Conservation (phyloP, 164 flowering plant genomes). For the Macadamia tetraphylla region DNA sequence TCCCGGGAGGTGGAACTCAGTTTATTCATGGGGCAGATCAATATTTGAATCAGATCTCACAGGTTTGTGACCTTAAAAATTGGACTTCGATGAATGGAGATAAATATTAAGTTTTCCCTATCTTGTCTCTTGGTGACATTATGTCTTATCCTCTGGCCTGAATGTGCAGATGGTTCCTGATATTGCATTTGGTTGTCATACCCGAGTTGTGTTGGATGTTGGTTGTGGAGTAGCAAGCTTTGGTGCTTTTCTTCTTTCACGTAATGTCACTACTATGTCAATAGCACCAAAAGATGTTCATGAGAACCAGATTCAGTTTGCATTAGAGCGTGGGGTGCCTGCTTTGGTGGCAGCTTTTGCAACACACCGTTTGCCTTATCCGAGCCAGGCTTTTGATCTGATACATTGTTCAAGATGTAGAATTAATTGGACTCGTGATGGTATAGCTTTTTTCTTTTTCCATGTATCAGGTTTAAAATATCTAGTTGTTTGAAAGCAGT, state of each 20-base stretch:
- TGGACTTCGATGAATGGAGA: not conserved
- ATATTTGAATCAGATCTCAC: conserved; percentile 79
- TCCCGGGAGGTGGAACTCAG: conserved; percentile 99
- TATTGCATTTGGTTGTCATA: conserved; percentile 54
- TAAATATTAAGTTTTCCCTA: not conserved
- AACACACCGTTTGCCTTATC: conserved; percentile 54
- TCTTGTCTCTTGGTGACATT: not conserved
- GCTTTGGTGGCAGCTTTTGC: conserved; percentile 74
- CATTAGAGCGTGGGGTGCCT: conserved; percentile 80
- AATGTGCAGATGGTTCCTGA: conserved; percentile 61
- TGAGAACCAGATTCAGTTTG: conserved; percentile 81
- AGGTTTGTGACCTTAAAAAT: conserved; percentile 28
- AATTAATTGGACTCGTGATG: conserved; percentile 79
- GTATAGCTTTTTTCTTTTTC: conserved; percentile 22
- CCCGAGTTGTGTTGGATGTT: conserved; percentile 58
- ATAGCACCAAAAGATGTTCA: conserved; percentile 81
- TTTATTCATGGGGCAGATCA: conserved; percentile 94
- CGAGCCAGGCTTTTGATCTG: conserved; percentile 81
- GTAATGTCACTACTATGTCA: conserved; percentile 60
- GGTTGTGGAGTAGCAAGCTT: conserved; percentile 89
- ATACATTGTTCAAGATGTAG: conserved; percentile 80
- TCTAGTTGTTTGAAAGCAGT: not conserved
- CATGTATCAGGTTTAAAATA: not conserved
- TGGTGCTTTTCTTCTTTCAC: conserved; percentile 62
- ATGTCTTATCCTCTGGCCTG: conserved; percentile 5